phyloP scores from a whole-genome alignment of 306 rosid species.

The Begonia loranthoides region DNA sequence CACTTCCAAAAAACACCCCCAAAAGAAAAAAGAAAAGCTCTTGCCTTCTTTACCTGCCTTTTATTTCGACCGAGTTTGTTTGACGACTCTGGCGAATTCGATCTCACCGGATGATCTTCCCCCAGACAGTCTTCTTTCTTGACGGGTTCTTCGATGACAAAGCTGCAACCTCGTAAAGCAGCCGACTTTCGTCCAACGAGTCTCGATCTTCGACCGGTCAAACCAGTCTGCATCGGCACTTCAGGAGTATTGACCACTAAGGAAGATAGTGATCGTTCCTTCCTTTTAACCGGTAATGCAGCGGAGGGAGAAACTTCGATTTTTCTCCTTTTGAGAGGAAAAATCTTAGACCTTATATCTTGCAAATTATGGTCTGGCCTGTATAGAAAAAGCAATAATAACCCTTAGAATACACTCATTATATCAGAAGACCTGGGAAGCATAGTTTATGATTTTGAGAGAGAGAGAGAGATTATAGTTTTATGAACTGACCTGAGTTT shows the following conservation, averaged over 20 bases:
- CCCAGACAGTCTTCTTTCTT: constrained; percentile 46
- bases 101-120: constrained; percentile 47
- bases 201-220: constrained; percentile 87
- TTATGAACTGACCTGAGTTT: constrained; percentile 59
- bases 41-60: constrained; percentile 25
- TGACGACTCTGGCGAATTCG: constrained; percentile 35
- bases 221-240: constrained; percentile 55
- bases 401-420: too few relatives aligned
- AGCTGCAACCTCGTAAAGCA: constrained; percentile 60
- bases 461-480: too few relatives aligned
- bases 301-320: constrained; percentile 45
- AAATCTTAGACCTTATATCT: constrained; percentile 78
- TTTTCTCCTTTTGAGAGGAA: constrained; percentile 59
- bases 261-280: constrained; percentile 95
- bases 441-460: too few relatives aligned
- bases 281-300: constrained; percentile 68
- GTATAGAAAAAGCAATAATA: constrained; percentile 19
- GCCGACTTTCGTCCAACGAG: constrained; percentile 53
- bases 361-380: constrained; percentile 99
- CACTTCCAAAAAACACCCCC: neutral
- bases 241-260: constrained; percentile 82
- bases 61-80: constrained; percentile 23
- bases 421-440: too few relatives aligned
- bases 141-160: constrained; percentile 31
- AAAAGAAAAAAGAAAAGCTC: neutral